A percentile compares a stretch with the other conserved stretches of the same genome.
These are phyloP conservation scores for Salvia miltiorrhiza DNA, from an alignment of 257 asterid genomes.

Conservation along the genomic window DNA sequence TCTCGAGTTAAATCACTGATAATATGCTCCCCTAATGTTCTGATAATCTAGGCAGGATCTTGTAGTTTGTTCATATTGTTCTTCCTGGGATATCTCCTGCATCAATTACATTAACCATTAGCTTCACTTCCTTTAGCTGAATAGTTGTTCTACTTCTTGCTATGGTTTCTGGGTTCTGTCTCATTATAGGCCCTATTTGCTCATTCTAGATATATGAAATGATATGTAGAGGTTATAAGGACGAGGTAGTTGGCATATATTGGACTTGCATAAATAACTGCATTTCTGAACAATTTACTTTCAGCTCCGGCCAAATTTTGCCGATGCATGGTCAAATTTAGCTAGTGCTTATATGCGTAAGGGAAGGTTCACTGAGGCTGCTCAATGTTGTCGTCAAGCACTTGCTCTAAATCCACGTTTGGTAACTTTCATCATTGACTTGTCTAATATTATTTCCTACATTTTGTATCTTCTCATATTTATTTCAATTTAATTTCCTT, in stretches of 20 bases:
- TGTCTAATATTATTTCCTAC: background rate
- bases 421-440: slow-evolving; percentile 42
- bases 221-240: background rate
- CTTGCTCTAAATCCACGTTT: slow-evolving; percentile 82
- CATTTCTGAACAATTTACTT: slow-evolving; percentile 20
- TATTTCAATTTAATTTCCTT: slow-evolving; percentile 21
- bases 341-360: slow-evolving; percentile 98
- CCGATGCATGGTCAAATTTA: slow-evolving; percentile 99
- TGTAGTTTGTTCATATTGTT: background rate
- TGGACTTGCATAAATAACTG: slow-evolving; percentile 10
- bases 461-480: slow-evolving; percentile 6
- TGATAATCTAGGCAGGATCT: background rate
- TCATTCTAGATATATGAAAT: background rate
- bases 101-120: background rate
- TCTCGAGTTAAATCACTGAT: background rate
- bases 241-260: background rate
- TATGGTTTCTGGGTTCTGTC: slow-evolving; percentile 1
- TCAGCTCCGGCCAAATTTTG: slow-evolving; percentile 99
- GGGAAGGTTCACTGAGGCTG: slow-evolving; percentile 92
- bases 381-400: slow-evolving; percentile 99
- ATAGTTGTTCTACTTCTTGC: background rate
- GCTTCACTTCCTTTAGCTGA: background rate
- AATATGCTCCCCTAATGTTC: background rate
- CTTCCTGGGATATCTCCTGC: background rate
- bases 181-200: background rate